Percentiles rank a stretch among this genome's conserved stretches.
Evolutionary conservation across 177 flowering plant species (phyloP).

Genomic region (Vitis hybrid): DNA sequence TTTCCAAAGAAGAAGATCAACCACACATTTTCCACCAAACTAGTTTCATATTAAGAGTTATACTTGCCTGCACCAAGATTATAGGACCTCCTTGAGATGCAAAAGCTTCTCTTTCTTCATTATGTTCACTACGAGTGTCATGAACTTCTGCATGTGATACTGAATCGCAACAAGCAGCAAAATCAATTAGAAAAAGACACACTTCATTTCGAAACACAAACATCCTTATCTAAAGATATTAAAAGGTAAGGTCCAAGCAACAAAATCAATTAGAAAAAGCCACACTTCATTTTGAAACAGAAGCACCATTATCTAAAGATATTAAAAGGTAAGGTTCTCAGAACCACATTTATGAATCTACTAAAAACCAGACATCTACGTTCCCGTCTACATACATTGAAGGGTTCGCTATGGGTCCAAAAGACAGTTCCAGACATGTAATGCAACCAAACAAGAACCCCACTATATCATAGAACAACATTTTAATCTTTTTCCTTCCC

Average conservation of each 20-base stretch:
- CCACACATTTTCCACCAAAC: not conserved
- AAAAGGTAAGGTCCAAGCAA: not conserved
- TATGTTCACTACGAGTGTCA: conserved; percentile 63
- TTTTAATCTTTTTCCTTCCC: no score
- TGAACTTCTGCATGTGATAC: conserved; percentile 81
- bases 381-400: no score
- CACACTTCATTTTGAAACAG: no score
- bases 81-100: conserved; percentile 98
- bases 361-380: no score
- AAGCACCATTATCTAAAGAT: no score
- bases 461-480: no score
- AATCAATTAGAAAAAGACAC: not conserved
- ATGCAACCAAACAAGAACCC: no score
- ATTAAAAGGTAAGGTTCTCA: no score
- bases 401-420: no score
- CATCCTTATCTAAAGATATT: not conserved
- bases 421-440: no score
- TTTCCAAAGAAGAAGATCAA: not conserved
- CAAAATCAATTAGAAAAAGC: no score
- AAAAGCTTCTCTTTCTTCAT: conserved; percentile 70
- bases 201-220: not conserved
- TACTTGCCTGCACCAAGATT: conserved; percentile 88
- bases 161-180: conserved; percentile 23
- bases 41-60: not conserved
- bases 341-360: no score